A percentile compares a stretch with the other conserved stretches of the same genome.
Conservation (phyloP, 768 basidiomycete species). For the Lepiota venenata region DNA sequence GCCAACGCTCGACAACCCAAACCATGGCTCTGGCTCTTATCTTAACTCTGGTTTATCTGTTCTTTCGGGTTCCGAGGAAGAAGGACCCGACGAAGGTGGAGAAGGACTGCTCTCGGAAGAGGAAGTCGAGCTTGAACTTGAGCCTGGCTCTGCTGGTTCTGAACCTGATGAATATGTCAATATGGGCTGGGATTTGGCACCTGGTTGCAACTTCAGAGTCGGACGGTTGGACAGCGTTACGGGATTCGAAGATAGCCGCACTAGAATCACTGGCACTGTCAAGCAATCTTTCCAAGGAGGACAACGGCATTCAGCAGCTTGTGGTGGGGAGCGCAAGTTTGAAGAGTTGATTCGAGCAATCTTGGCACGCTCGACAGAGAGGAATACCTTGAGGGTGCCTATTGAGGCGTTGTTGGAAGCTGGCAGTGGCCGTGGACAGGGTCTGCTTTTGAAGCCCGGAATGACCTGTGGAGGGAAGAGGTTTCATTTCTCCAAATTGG, state of each 20-base stretch:
- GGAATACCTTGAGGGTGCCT: neutral
- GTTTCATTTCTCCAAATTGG: neutral
- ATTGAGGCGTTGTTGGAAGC: neutral
- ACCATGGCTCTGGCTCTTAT: neutral
- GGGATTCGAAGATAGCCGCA: neutral
- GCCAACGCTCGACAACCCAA: neutral
- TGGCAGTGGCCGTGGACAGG: neutral
- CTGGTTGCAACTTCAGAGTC: neutral
- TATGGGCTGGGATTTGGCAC: neutral
- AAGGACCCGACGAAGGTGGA: neutral
- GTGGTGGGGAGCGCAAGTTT: neutral
- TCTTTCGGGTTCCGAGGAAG: constrained; percentile 3
- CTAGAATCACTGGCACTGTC: neutral
- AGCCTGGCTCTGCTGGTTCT: neutral
- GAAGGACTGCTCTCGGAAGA: constrained; percentile 7
- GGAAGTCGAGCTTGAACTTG: constrained; percentile 8
- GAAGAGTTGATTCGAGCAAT: neutral
- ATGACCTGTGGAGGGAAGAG: neutral
- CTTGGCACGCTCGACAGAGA: neutral
- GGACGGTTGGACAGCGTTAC: neutral
- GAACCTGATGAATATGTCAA: neutral
- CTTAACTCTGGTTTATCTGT: neutral
- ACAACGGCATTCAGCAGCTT: neutral
- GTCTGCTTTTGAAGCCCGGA: neutral
- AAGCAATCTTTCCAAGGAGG: neutral